Percentiles rank a stretch among this genome's conserved stretches.
These are phyloP conservation scores for Ailanthus altissimus DNA, from an alignment of 345 rosid genomes.

Conservation along the genomic window DNA sequence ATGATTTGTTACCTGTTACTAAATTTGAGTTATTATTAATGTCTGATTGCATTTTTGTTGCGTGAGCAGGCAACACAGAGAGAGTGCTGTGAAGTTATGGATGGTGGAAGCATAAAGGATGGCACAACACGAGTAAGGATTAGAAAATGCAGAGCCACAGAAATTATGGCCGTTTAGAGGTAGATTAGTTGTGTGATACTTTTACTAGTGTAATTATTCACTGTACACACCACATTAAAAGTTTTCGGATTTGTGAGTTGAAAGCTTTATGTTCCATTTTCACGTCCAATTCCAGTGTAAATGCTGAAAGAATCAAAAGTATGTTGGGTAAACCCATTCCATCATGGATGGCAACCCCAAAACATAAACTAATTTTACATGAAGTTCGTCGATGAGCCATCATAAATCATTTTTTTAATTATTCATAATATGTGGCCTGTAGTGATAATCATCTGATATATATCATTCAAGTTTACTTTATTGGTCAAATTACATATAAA, in stretches of 20 bases:
- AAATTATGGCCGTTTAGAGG: constrained; percentile 35
- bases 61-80: constrained; percentile 54
- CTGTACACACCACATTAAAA: neutral
- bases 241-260: neutral
- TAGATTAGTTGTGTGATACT: neutral
- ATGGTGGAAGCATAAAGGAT: constrained; percentile 34
- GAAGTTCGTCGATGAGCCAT: no score
- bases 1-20: neutral
- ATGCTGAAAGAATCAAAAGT: no score
- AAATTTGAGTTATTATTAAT: neutral
- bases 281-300: no score
- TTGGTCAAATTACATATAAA: neutral
- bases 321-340: no score
- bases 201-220: neutral
- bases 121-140: constrained; percentile 51
- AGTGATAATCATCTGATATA: neutral
- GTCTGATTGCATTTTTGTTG: neutral
- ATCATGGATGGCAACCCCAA: no score
- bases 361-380: no score
- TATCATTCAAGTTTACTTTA: neutral
- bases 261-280: no score
- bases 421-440: neutral
- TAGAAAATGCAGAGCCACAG: constrained; percentile 60
- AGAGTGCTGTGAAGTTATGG: constrained; percentile 62
- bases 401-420: no score